These are phyloP conservation scores for Alternaria angustiovoidea DNA, from an alignment of 2,329 filamentous ascomycete species.

Conservation along the genomic window DNA sequence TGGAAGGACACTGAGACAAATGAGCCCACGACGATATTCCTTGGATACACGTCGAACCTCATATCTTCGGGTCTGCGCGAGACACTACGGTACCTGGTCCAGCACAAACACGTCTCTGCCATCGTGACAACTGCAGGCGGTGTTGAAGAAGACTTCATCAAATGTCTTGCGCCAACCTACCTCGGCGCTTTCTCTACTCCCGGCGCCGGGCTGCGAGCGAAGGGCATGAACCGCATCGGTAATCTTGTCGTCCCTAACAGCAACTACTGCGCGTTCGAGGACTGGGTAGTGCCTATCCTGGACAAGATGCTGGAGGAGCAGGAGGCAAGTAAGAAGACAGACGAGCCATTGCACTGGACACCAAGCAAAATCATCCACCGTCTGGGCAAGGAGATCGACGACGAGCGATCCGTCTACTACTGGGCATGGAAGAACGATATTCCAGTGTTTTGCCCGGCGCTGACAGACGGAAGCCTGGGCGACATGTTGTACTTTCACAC, in stretches of 20 bases:
- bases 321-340: conserved; percentile 74
- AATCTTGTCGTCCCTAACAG: conserved; percentile 95
- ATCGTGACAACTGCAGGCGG: conserved; percentile 96
- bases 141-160: conserved; percentile 97
- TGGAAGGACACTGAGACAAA: conserved; percentile 84
- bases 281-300: conserved; percentile 96
- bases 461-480: conserved; percentile 93
- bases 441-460: conserved; percentile 93
- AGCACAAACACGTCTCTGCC: conserved; percentile 90
- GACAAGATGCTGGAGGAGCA: conserved; percentile 94
- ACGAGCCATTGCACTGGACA: conserved; percentile 84
- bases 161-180: conserved; percentile 94
- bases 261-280: conserved; percentile 97
- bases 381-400: conserved; percentile 91
- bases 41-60: conserved; percentile 96
- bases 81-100: conserved; percentile 87
- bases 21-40: conserved; percentile 88
- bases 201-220: conserved; percentile 79
- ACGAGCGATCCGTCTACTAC: conserved; percentile 91
- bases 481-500: conserved; percentile 99
- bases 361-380: conserved; percentile 90
- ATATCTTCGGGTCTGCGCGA: conserved; percentile 95
- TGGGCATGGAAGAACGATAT: conserved; percentile 98
- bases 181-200: conserved; percentile 82
- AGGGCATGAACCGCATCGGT: conserved; percentile 93